A percentile compares a stretch with the other conserved stretches of the same genome.
Conservation (phyloP, 1,284 basidiomycete genomes). For the Termitomyces sp. region DNA sequence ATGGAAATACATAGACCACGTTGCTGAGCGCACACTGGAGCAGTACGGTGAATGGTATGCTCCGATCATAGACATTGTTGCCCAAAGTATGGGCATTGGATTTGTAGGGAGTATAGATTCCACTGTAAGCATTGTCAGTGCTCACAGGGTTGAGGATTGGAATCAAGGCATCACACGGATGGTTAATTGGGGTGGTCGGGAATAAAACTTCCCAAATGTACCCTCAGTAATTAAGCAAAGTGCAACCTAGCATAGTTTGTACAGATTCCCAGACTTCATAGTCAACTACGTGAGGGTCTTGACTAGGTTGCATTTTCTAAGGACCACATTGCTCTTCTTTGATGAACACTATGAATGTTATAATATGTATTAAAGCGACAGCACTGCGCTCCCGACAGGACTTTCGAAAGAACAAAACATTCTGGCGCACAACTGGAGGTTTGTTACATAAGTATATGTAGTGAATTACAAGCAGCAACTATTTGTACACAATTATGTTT, state of each 20-base stretch:
- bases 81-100: constrained; percentile 33
- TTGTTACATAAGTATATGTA: too few species aligned
- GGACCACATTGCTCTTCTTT: too few species aligned
- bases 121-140: constrained; percentile 37
- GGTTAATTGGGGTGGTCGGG: constrained; percentile 17
- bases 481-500: too few species aligned
- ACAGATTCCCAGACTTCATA: too few species aligned
- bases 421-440: too few species aligned
- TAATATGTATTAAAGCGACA: too few species aligned
- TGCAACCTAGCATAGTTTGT: not conserved
- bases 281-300: too few species aligned
- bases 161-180: constrained; percentile 22
- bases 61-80: constrained; percentile 36
- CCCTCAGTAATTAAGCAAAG: not conserved
- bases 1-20: constrained; percentile 36
- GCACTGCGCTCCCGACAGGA: too few species aligned
- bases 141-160: constrained; percentile 36
- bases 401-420: too few species aligned
- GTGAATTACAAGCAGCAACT: too few species aligned
- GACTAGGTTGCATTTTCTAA: too few species aligned
- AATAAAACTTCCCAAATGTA: constrained; percentile 1
- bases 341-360: too few species aligned
- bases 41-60: constrained; percentile 33
- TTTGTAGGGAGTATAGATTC: constrained; percentile 44
- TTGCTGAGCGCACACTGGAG: constrained; percentile 25